phyloP scores from a whole-genome alignment of 805 yeast genomes.

The Metschnikowia corniflorae region DNA sequence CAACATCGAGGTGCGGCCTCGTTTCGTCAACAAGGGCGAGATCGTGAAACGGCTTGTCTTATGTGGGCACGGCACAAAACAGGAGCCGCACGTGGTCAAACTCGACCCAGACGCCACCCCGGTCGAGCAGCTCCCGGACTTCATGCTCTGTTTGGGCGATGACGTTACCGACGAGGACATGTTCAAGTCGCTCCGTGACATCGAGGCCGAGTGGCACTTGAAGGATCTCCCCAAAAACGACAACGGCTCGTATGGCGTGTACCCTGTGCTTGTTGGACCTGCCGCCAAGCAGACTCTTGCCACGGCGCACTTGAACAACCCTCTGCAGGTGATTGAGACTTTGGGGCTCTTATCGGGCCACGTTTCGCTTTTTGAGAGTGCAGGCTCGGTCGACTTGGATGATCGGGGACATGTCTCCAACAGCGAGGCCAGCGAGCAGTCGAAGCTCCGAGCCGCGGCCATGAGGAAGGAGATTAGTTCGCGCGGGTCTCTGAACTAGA shows the following conservation, averaged over 20 bases:
- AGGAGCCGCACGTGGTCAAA: slow-evolving; percentile 30
- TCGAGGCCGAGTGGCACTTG: slow-evolving; percentile 52
- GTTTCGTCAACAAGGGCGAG: slow-evolving; percentile 93
- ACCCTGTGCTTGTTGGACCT: slow-evolving; percentile 90
- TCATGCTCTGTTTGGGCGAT: slow-evolving; percentile 88
- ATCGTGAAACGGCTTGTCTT: slow-evolving; percentile 78
- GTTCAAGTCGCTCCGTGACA: slow-evolving; percentile 72
- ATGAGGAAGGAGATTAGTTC: slow-evolving; percentile 10
- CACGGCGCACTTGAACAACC: slow-evolving; percentile 79
- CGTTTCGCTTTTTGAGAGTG: slow-evolving; percentile 72
- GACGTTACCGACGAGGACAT: slow-evolving; percentile 97
- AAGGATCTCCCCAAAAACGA: slow-evolving; percentile 40
- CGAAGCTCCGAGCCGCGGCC: slow-evolving; percentile 32
- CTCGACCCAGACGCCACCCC: slow-evolving; percentile 25
- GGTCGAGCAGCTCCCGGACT: slow-evolving; percentile 64
- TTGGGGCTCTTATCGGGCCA: slow-evolving; percentile 77
- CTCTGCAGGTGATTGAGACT: slow-evolving; percentile 79
- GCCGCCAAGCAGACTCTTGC: slow-evolving; percentile 85
- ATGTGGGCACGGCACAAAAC: slow-evolving; percentile 57
- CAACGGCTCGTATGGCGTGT: slow-evolving; percentile 59
- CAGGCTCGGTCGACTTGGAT: slow-evolving; percentile 71
- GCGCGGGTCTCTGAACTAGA: slow-evolving; percentile 2
- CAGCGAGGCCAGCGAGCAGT: slow-evolving; percentile 42
- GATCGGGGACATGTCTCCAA: slow-evolving; percentile 67
- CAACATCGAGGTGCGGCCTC: slow-evolving; percentile 94